Evolutionary conservation across 306 rosid species (phyloP).

Genomic region (Medicago arabica): DNA sequence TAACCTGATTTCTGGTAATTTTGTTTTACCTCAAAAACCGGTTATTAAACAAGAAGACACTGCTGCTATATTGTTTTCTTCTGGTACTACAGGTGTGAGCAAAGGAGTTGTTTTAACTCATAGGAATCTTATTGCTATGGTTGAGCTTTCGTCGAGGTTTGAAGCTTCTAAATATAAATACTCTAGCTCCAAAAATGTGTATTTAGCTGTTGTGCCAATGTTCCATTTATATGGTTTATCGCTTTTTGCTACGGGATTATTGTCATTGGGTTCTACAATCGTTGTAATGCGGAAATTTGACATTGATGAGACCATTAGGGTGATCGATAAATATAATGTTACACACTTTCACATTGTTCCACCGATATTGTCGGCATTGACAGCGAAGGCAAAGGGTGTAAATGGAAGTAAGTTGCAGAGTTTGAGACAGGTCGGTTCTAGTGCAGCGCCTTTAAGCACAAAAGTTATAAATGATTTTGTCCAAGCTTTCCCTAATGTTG

Average conservation of each 20-base stretch:
- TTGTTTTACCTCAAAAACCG: slow-evolving; percentile 53
- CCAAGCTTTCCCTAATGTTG: slow-evolving; percentile 62
- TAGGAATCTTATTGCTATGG: slow-evolving; percentile 62
- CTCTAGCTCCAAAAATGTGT: slow-evolving; percentile 58
- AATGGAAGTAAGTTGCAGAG: slow-evolving; percentile 54
- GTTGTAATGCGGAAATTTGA: slow-evolving; percentile 73
- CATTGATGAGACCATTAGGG: slow-evolving; percentile 52
- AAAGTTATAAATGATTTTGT: slow-evolving; percentile 56
- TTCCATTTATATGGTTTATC: slow-evolving; percentile 80
- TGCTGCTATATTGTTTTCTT: slow-evolving; percentile 80
- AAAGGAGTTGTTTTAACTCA: slow-evolving; percentile 83
- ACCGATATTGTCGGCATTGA: slow-evolving; percentile 64
- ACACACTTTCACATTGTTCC: slow-evolving; percentile 85
- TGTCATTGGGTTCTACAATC: slow-evolving; percentile 75
- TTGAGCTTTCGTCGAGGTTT: slow-evolving; percentile 70
- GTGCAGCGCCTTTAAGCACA: slow-evolving; percentile 72
- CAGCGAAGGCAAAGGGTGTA: slow-evolving; percentile 45
- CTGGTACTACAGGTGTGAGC: slow-evolving; percentile 86
- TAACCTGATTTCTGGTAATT: slow-evolving; percentile 48
- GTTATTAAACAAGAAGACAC: slow-evolving; percentile 73
- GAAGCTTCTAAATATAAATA: slow-evolving; percentile 78
- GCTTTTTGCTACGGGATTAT: slow-evolving; percentile 60
- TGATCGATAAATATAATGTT: slow-evolving; percentile 63
- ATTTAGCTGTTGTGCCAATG: slow-evolving; percentile 78
- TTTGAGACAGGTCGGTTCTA: slow-evolving; percentile 74